Evolutionary conservation across 148 eudicot species (phyloP).

Genomic region (Cornus kousa): DNA sequence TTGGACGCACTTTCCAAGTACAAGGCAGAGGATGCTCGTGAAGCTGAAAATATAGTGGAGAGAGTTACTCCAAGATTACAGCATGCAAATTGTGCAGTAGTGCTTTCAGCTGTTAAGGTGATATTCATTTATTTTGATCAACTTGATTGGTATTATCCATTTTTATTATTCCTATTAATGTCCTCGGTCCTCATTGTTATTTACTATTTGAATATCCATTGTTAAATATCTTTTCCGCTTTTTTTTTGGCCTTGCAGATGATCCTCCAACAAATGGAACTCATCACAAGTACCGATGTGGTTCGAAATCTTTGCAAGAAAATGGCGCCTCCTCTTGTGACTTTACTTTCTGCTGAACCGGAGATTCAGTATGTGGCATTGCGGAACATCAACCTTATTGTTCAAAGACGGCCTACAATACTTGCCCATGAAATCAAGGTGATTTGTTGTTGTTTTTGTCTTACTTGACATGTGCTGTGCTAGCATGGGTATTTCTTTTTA

Average conservation of each 20-base stretch:
- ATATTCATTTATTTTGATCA: constrained; percentile 1
- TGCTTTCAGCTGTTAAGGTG: constrained; percentile 99
- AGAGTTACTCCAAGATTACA: constrained; percentile 95
- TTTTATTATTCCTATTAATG: background rate
- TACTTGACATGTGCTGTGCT: background rate
- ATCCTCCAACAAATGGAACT: constrained; percentile 99
- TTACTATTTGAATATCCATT: background rate
- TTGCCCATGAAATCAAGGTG: constrained; percentile 99
- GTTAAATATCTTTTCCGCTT: background rate
- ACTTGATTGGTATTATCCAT: background rate
- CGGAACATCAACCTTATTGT: constrained; percentile 95
- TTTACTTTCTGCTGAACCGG: constrained; percentile 97
- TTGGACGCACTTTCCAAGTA: constrained; percentile 93
- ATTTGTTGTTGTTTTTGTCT: constrained; percentile 6
- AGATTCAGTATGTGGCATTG: constrained; percentile 96
- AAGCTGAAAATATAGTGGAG: constrained; percentile 99
- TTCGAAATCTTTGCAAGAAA: constrained; percentile 94
- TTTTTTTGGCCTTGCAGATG: constrained; percentile 51
- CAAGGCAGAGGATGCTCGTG: constrained; percentile 96
- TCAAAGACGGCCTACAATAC: constrained; percentile 94
- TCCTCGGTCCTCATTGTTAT: background rate
- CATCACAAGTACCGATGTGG: constrained; percentile 90
- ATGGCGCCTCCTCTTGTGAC: constrained; percentile 99
- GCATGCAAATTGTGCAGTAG: constrained; percentile 99
- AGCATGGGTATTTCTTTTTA: background rate